Conservation (phyloP, 352 stramenopile genomes). For the Globisporangium iwayamae region DNA sequence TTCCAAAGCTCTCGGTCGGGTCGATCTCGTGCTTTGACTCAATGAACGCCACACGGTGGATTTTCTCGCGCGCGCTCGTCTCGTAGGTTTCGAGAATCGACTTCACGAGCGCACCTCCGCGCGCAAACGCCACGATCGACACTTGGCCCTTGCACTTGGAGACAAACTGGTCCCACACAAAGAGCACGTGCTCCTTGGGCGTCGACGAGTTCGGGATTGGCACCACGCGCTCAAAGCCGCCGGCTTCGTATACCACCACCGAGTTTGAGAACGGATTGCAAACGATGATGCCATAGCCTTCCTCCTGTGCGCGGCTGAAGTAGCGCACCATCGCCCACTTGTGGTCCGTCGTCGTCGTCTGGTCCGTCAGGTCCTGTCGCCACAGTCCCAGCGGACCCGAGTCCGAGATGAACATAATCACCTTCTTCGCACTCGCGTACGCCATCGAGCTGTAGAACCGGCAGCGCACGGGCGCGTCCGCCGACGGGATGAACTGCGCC, state of each 20-base stretch:
- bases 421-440: constrained; percentile 82
- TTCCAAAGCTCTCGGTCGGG: constrained; percentile 64
- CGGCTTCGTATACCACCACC: constrained; percentile 86
- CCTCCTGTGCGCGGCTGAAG: constrained; percentile 79
- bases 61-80: constrained; percentile 66
- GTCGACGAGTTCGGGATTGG: constrained; percentile 82
- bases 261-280: constrained; percentile 88
- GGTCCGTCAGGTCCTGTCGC: constrained; percentile 66
- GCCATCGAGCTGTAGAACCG: constrained; percentile 88
- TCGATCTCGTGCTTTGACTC: constrained; percentile 89
- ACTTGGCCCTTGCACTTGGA: constrained; percentile 82
- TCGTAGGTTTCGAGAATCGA: constrained; percentile 82
- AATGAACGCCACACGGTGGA: constrained; percentile 81
- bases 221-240: constrained; percentile 81
- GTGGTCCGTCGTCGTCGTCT: constrained; percentile 63
- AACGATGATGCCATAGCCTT: constrained; percentile 82
- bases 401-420: constrained; percentile 84
- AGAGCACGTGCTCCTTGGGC: constrained; percentile 83
- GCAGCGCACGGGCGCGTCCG: constrained; percentile 83
- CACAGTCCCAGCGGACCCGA: constrained; percentile 82
- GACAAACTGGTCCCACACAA: constrained; percentile 85
- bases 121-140: constrained; percentile 80
- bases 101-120: constrained; percentile 77
- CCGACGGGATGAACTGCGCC: constrained; percentile 80
- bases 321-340: constrained; percentile 88